Base-by-base conservation (phyloP, 2,329 filamentous ascomycete species). In the Orbilia brochopaga region DNA sequence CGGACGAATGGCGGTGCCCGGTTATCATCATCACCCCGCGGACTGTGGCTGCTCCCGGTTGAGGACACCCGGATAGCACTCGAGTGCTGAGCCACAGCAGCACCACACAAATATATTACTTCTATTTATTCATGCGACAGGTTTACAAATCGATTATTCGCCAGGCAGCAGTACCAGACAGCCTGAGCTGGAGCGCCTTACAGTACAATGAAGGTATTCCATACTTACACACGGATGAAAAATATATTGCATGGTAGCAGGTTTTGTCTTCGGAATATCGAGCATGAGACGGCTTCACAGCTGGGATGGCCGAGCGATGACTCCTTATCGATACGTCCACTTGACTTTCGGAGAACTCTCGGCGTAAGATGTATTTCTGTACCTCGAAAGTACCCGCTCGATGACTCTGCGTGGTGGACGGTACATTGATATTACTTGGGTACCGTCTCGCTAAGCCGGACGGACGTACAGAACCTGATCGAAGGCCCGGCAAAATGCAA, bases 301-400 rank as follows among this genome's bases (percentile, higher is more conserved):
- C n/a, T n/a, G 21, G 35, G 50, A 59, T 48, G 59, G 58, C n/a
- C n/a, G n/a, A n/a, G n/a, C 54, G 65, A 70, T 70, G 66, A 70
- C 66, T 70, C 59, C 52, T 70, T 70, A 70, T 64, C 66, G 54
- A 70, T 70, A 64, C 17, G 23, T 46, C 21, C 27, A 58, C 19
- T 15, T 40, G 30, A 23, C 27, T 32, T n/a, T n/a, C 27, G 27
- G 27, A 4, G 8, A 8, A 32, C 27, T 32, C 27, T 32, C 27
- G 27, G 27, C 27, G 27, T 32, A 27, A 35, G 37, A 27, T 58
- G 15, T 46, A 35, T 42, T 32, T 57, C 35, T 57, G 55, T 63
- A 35, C 23, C 24, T 48, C 35, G 17, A 69, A 70, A 64, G 66
- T 64, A 70, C 48, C 66, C 54, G 66, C 42, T 40, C 30, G 53